Percentiles rank a stretch among this genome's conserved stretches.
phyloP scores from a whole-genome alignment of 139 green algal species.

The Chlorella vulgaris region DNA sequence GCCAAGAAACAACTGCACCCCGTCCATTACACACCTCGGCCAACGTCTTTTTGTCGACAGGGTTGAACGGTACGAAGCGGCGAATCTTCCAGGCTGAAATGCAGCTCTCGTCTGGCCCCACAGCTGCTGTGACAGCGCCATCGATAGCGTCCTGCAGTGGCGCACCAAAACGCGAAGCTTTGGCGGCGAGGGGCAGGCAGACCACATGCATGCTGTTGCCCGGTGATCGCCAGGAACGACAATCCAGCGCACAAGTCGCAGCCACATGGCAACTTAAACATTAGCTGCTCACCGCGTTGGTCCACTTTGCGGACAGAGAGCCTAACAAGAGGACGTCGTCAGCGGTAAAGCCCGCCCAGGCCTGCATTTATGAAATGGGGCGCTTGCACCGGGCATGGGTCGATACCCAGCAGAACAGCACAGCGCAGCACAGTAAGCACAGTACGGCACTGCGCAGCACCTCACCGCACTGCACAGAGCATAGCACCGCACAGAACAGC shows the following conservation, averaged over 20 bases:
- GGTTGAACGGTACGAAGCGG: slow-evolving; percentile 54
- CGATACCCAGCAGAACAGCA: too few species aligned
- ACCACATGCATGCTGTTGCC: neutral
- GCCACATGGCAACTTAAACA: too few species aligned
- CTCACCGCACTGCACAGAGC: too few species aligned
- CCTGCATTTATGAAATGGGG: slow-evolving; percentile 11
- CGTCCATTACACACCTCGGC: slow-evolving; percentile 15
- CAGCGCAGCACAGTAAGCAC: too few species aligned
- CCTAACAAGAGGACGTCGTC: slow-evolving; percentile 43
- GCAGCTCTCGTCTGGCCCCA: slow-evolving; percentile 22
- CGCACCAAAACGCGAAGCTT: too few species aligned
- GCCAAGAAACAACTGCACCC: too few species aligned
- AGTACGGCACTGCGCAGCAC: too few species aligned
- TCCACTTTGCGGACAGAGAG: slow-evolving; percentile 46
- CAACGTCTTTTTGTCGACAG: slow-evolving; percentile 54
- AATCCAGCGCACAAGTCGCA: neutral
- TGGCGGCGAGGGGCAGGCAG: too few species aligned
- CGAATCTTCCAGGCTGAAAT: slow-evolving; percentile 32
- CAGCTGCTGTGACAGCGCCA: slow-evolving; percentile 23
- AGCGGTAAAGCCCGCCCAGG: slow-evolving; percentile 6
- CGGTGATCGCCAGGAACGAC: neutral
- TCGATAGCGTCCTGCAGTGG: slow-evolving; percentile 46
- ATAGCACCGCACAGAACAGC: too few species aligned
- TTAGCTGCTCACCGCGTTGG: slow-evolving; percentile 26
- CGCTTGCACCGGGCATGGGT: too few species aligned